Percentiles rank a stretch among this genome's conserved stretches.
phyloP scores from a whole-genome alignment of 2,329 filamentous ascomycete genomes.

The Ascochyta fabae region DNA sequence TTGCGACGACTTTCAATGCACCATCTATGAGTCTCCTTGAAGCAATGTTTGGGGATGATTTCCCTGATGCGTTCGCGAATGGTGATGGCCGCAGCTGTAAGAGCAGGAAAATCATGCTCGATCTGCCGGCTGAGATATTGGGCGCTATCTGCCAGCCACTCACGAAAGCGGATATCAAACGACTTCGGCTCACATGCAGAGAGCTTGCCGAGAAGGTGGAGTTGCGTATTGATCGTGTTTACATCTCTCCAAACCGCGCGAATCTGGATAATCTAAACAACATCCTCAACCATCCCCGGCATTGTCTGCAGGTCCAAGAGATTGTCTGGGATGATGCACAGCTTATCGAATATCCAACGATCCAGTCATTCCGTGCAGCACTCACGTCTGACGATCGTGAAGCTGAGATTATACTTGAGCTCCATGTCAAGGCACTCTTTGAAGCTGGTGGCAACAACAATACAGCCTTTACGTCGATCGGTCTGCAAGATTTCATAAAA shows the following conservation, averaged over 20 bases:
- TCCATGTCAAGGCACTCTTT: slow-evolving; percentile 3
- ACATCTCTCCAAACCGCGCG: slow-evolving; percentile 50
- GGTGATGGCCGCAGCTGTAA: slow-evolving; percentile 14
- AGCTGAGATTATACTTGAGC: neutral
- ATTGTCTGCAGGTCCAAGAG: slow-evolving; percentile 44
- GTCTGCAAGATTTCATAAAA: neutral
- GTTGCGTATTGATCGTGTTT: slow-evolving; percentile 47
- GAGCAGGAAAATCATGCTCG: slow-evolving; percentile 26
- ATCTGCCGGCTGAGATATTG: slow-evolving; percentile 30
- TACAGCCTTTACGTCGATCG: slow-evolving; percentile 5
- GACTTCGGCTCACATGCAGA: slow-evolving; percentile 26
- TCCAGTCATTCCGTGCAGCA: slow-evolving; percentile 16
- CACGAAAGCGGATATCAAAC: slow-evolving; percentile 29
- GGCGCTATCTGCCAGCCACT: slow-evolving; percentile 23
- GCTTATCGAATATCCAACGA: slow-evolving; percentile 26
- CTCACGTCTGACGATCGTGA: neutral
- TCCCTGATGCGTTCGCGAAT: slow-evolving; percentile 28
- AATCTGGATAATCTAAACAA: slow-evolving; percentile 49
- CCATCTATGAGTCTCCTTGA: slow-evolving; percentile 35
- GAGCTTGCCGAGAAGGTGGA: slow-evolving; percentile 26
- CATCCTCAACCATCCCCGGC: slow-evolving; percentile 47
- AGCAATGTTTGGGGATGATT: slow-evolving; percentile 33
- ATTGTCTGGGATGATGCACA: slow-evolving; percentile 52
- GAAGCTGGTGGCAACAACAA: neutral
- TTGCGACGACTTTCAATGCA: slow-evolving; percentile 24